Evolutionary conservation across 148 eudicot genomes (phyloP).

Genomic region (Euryodendron excelsum): DNA sequence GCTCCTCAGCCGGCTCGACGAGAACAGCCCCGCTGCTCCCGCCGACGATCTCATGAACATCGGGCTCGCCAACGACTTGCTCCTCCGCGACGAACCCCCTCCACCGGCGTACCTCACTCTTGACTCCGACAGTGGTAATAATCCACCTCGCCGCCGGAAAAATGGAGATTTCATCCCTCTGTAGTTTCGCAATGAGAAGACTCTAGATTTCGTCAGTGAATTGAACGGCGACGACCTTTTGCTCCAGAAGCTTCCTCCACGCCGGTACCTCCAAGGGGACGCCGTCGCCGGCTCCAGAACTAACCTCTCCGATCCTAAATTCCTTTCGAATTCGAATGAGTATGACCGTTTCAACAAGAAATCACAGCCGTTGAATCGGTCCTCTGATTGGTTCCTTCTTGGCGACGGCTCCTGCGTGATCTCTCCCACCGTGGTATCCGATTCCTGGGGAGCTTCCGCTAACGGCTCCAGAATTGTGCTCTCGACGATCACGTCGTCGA

Average conservation of each 20-base stretch:
- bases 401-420: slow-evolving; percentile 39
- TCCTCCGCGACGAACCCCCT: slow-evolving; percentile 50
- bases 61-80: slow-evolving; percentile 60
- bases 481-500: slow-evolving; percentile 56
- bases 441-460: slow-evolving; percentile 29
- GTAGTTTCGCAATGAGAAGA: slow-evolving; percentile 63
- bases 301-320: slow-evolving; percentile 57
- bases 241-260: slow-evolving; percentile 60
- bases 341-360: slow-evolving; percentile 69
- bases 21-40: slow-evolving; percentile 28
- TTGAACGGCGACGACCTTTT: slow-evolving; percentile 66
- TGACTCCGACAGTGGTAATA: slow-evolving; percentile 59
- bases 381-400: slow-evolving; percentile 36
- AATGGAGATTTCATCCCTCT: slow-evolving; percentile 75
- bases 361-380: slow-evolving; percentile 37
- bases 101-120: slow-evolving; percentile 46
- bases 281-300: slow-evolving; percentile 61
- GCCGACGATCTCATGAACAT: slow-evolving; percentile 51
- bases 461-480: slow-evolving; percentile 44
- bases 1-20: slow-evolving; percentile 67
- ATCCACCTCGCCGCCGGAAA: slow-evolving; percentile 49
- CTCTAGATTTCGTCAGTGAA: slow-evolving; percentile 53
- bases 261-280: slow-evolving; percentile 63
- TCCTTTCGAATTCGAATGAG: slow-evolving; percentile 85
- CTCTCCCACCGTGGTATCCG: slow-evolving; percentile 22